phyloP scores from a whole-genome alignment of 331 rosid species.

The Spiraea crenata region DNA sequence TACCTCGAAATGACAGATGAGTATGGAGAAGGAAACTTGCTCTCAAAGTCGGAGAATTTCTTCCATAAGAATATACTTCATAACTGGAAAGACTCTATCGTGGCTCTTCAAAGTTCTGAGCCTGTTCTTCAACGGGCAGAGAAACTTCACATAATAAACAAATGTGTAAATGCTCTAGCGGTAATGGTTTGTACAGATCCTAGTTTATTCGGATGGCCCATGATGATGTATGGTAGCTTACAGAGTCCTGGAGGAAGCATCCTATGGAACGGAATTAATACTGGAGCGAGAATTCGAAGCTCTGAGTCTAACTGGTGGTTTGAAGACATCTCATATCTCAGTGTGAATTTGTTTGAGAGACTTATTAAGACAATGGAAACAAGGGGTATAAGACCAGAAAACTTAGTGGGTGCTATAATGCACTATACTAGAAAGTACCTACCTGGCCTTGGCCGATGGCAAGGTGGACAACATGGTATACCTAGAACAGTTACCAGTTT shows the following conservation, averaged over 20 bases:
- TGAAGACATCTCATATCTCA: constrained; percentile 88
- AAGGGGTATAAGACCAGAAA: constrained; percentile 83
- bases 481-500: constrained; percentile 72
- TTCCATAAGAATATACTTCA: constrained; percentile 62
- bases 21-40: constrained; percentile 75
- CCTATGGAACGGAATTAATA: constrained; percentile 94
- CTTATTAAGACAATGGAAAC: constrained; percentile 80
- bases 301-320: constrained; percentile 98
- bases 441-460: constrained; percentile 94
- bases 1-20: constrained; percentile 92
- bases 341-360: constrained; percentile 70
- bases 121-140: constrained; percentile 59
- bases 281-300: constrained; percentile 89
- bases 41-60: constrained; percentile 63
- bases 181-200: constrained; percentile 96
- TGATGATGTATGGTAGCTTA: constrained; percentile 98
- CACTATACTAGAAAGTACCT: constrained; percentile 81
- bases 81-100: constrained; percentile 91
- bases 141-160: constrained; percentile 59
- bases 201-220: constrained; percentile 98
- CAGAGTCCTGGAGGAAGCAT: constrained; percentile 99
- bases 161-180: constrained; percentile 73
- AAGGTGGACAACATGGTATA: constrained; percentile 59
- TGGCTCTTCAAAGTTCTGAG: constrained; percentile 86
- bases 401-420: constrained; percentile 73